Conservation (phyloP, 352 stramenopile species). For the Pythium folliculosum region DNA sequence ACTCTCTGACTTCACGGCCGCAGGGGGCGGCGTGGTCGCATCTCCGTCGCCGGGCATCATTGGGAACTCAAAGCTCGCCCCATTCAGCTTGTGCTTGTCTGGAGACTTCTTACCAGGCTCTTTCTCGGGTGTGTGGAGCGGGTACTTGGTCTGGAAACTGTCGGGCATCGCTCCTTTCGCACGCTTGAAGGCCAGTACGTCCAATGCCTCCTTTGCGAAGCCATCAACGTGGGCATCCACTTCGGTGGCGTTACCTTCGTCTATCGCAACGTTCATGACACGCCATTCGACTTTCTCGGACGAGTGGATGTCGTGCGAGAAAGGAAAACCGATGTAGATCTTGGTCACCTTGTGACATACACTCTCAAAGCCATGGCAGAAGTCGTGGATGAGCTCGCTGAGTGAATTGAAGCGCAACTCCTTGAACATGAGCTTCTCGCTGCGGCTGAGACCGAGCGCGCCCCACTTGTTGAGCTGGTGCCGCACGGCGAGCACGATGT, state of each 20-base stretch:
- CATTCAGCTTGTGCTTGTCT: conserved; percentile 36
- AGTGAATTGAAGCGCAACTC: conserved; percentile 81
- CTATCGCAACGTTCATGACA: conserved; percentile 69
- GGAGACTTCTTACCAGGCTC: conserved; percentile 51
- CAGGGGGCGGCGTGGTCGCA: conserved; percentile 10
- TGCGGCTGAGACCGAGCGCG: conserved; percentile 80
- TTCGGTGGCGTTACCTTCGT: conserved; percentile 44
- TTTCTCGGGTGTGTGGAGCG: conserved; percentile 55
- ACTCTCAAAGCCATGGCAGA: conserved; percentile 56
- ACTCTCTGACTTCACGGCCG: conserved; percentile 23
- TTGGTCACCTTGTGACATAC: conserved; percentile 73
- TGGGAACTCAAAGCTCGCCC: conserved; percentile 42
- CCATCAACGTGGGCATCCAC: conserved; percentile 63
- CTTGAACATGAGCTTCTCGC: conserved; percentile 85
- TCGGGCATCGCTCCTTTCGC: conserved; percentile 62
- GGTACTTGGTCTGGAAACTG: conserved; percentile 62
- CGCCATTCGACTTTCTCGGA: conserved; percentile 88
- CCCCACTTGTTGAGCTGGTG: conserved; percentile 83
- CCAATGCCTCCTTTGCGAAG: conserved; percentile 68
- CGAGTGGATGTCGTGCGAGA: conserved; percentile 86
- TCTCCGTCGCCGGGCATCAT: conserved; percentile 31
- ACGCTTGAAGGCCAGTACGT: conserved; percentile 69
- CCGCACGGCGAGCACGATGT: conserved; percentile 79
- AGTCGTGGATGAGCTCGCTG: conserved; percentile 75
- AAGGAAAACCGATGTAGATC: conserved; percentile 84